A percentile compares a stretch with the other conserved stretches of the same genome.
Conservation (phyloP, 495 filamentous ascomycete genomes). For the Tuber umbilicatum region DNA sequence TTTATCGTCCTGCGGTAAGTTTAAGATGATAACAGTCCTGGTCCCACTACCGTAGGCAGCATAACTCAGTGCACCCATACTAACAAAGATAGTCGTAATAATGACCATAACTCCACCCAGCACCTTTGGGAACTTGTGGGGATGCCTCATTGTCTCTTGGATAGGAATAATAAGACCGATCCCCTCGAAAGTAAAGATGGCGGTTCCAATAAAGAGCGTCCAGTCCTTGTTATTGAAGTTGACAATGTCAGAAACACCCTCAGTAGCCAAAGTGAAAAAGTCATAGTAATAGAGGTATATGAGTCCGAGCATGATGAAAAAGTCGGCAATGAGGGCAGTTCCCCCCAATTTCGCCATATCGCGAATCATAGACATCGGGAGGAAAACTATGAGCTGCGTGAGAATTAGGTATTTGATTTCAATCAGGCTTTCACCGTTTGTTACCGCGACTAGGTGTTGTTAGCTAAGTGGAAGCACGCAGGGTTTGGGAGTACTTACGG, state of each 20-base stretch:
- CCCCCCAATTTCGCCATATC: constrained; percentile 92
- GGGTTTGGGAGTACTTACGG: constrained; percentile 45
- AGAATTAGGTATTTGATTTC: constrained; percentile 83
- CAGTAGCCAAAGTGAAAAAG: constrained; percentile 62
- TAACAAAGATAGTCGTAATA: constrained; percentile 82
- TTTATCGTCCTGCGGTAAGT: constrained; percentile 90
- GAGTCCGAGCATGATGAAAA: constrained; percentile 86
- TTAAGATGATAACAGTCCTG: constrained; percentile 91
- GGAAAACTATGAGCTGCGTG: constrained; percentile 86
- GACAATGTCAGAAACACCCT: constrained; percentile 74
- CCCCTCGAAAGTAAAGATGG: constrained; percentile 97
- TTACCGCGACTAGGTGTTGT: constrained; percentile 52
- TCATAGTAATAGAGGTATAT: constrained; percentile 96
- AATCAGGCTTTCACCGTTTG: constrained; percentile 70
- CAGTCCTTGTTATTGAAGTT: constrained; percentile 81
- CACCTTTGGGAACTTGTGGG: constrained; percentile 77
- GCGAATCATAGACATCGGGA: constrained; percentile 84
- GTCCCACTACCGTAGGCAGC: constrained; percentile 92
- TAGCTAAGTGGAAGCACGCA: background rate
- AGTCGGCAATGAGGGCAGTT: constrained; percentile 84
- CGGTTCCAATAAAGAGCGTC: constrained; percentile 96
- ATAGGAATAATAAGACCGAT: constrained; percentile 98
- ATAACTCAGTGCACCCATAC: constrained; percentile 87
- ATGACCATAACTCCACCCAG: constrained; percentile 86
- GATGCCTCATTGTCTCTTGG: constrained; percentile 89